Conservation (phyloP, 2,329 filamentous ascomycete genomes). For the Purpureocillium lavendulum region DNA sequence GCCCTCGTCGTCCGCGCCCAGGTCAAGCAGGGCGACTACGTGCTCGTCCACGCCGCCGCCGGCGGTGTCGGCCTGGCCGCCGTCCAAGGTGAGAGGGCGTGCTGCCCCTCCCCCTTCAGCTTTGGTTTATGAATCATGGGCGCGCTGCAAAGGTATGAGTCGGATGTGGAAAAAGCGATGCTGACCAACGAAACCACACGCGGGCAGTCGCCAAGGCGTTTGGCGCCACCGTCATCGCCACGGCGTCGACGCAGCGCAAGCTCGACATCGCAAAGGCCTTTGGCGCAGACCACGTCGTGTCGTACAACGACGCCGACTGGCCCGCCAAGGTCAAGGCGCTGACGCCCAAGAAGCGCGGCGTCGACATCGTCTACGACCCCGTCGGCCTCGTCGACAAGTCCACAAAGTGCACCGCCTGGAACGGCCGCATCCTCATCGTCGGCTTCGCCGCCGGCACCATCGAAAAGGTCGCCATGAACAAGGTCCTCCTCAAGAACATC, state of each 20-base stretch:
- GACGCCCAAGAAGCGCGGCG: slow-evolving; percentile 62
- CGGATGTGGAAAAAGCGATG: no score
- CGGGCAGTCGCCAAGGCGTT: slow-evolving; percentile 72
- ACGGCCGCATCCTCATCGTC: slow-evolving; percentile 77
- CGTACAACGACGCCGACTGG: slow-evolving; percentile 62
- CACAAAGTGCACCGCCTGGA: slow-evolving; percentile 91
- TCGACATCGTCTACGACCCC: slow-evolving; percentile 93
- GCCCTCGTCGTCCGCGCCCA: slow-evolving; percentile 71
- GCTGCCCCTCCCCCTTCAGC: no score
- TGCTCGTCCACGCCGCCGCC: slow-evolving; percentile 85
- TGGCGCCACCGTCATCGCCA: slow-evolving; percentile 88
- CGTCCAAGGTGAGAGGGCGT: slow-evolving; percentile 62
- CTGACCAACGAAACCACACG: background rate
- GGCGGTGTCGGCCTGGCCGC: slow-evolving; percentile 87
- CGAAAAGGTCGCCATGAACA: slow-evolving; percentile 88
- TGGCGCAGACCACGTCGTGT: slow-evolving; percentile 75
- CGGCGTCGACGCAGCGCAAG: slow-evolving; percentile 74
- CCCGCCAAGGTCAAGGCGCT: slow-evolving; percentile 66
- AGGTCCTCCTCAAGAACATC: slow-evolving; percentile 90
- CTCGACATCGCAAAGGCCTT: slow-evolving; percentile 69
- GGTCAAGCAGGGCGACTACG: slow-evolving; percentile 72
- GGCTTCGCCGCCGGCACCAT: slow-evolving; percentile 72
- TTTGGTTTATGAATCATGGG: no score
- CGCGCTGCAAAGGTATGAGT: no score
- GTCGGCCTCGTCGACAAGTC: slow-evolving; percentile 82